These are phyloP conservation scores for Penicillium coffeae DNA, from an alignment of 495 filamentous ascomycete species.

Conservation along the genomic window DNA sequence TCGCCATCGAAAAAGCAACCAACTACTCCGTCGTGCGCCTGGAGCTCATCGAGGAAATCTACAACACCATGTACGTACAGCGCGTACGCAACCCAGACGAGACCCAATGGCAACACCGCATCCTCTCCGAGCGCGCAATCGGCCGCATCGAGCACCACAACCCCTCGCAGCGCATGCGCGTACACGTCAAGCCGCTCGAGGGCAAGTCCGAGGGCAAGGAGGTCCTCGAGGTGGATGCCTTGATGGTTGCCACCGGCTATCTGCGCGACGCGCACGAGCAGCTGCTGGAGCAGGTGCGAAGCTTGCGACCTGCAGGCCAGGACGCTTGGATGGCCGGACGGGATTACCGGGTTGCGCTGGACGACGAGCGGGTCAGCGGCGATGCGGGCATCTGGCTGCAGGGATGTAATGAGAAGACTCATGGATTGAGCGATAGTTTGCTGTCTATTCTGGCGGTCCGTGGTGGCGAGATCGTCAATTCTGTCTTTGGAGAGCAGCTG, in stretches of 20 bases:
- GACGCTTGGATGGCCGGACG: conserved; percentile 42
- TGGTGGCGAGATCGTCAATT: conserved; percentile 73
- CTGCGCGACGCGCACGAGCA: conserved; percentile 69
- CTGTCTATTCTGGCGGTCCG: conserved; percentile 72
- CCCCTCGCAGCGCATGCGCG: conserved; percentile 37
- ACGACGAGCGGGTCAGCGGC: conserved; percentile 55
- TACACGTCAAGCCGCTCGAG: conserved; percentile 32
- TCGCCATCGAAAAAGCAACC: conserved; percentile 66
- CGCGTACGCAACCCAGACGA: conserved; percentile 65
- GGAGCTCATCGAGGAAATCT: conserved; percentile 81
- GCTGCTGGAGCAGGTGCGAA: conserved; percentile 62
- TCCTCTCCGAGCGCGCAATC: conserved; percentile 64
- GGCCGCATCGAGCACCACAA: conserved; percentile 51
- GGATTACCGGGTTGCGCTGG: conserved; percentile 72
- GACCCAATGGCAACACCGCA: conserved; percentile 73
- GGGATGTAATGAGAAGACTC: conserved; percentile 88
- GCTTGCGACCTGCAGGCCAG: conserved; percentile 55
- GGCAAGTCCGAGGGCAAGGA: conserved; percentile 44
- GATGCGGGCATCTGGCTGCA: conserved; percentile 85
- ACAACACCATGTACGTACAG: conserved; percentile 80
- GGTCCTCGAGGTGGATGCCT: conserved; percentile 66
- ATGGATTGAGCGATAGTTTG: conserved; percentile 80
- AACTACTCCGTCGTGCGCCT: conserved; percentile 94
- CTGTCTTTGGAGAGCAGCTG: conserved; percentile 60
- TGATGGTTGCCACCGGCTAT: conserved; percentile 90